These are phyloP conservation scores for Eremochloa ophiuroides DNA, from an alignment of 176 grass and related monocot genomes.

Conservation along the genomic window DNA sequence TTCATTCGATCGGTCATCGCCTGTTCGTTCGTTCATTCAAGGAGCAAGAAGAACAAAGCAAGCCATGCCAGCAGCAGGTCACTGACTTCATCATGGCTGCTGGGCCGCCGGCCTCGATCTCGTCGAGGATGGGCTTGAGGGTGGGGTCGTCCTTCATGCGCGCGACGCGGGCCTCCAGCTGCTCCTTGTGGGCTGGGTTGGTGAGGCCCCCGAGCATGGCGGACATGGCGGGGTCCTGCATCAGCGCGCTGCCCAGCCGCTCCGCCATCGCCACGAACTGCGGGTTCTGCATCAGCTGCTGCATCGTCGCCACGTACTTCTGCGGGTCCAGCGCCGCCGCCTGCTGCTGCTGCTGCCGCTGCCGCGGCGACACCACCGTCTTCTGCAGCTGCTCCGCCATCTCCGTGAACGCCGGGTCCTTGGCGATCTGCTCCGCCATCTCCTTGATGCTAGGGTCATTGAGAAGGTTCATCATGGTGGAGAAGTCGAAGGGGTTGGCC, in stretches of 20 bases:
- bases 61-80: background rate
- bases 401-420: constrained; percentile 79
- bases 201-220: constrained; percentile 69
- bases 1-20: too few relatives aligned
- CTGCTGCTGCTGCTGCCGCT: background rate
- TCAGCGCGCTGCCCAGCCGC: constrained; percentile 76
- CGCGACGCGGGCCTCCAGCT: constrained; percentile 71
- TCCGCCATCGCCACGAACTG: constrained; percentile 93
- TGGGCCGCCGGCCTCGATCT: constrained; percentile 87
- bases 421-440: constrained; percentile 97
- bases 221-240: constrained; percentile 93
- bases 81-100: constrained; percentile 92
- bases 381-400: constrained; percentile 99
- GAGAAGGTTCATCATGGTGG: constrained; percentile 71
- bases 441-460: constrained; percentile 91
- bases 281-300: constrained; percentile 94
- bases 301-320: constrained; percentile 89
- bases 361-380: constrained; percentile 48
- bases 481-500: constrained; percentile 86
- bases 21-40: too few relatives aligned
- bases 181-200: constrained; percentile 68
- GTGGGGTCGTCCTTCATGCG: constrained; percentile 81
- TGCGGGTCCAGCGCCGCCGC: constrained; percentile 55
- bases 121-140: constrained; percentile 87
- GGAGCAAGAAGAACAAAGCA: too few relatives aligned